These are phyloP conservation scores for Fusarium solani-melongenae DNA, from an alignment of 2,329 filamentous ascomycete species.

Conservation along the genomic window DNA sequence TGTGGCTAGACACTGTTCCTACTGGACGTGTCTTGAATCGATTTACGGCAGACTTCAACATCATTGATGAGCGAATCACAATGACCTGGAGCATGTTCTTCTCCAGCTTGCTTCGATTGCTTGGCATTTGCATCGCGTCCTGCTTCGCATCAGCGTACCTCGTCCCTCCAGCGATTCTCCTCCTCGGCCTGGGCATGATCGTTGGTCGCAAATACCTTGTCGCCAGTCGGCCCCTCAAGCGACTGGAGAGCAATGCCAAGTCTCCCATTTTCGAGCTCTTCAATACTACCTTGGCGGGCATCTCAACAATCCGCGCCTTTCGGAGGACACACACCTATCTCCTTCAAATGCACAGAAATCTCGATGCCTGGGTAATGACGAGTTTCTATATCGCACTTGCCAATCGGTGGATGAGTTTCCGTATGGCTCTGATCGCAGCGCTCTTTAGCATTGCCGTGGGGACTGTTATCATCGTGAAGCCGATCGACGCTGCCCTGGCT, in stretches of 20 bases:
- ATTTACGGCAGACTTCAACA: slow-evolving; percentile 80
- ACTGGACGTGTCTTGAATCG: slow-evolving; percentile 80
- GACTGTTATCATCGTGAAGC: slow-evolving; percentile 68
- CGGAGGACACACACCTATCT: slow-evolving; percentile 74
- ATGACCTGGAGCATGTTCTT: slow-evolving; percentile 70
- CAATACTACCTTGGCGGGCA: slow-evolving; percentile 74
- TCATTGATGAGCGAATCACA: slow-evolving; percentile 74
- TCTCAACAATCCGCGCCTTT: slow-evolving; percentile 80
- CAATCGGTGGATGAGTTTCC: slow-evolving; percentile 80
- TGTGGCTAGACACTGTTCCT: slow-evolving; percentile 84
- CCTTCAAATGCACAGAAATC: slow-evolving; percentile 72
- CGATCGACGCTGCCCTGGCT: slow-evolving; percentile 75
- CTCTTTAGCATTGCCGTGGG: slow-evolving; percentile 74
- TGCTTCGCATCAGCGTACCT: slow-evolving; percentile 75
- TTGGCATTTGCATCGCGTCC: slow-evolving; percentile 73
- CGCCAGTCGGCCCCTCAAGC: slow-evolving; percentile 77
- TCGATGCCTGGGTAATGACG: slow-evolving; percentile 75
- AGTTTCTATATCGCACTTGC: slow-evolving; percentile 76
- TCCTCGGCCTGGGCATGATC: slow-evolving; percentile 66
- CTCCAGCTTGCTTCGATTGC: slow-evolving; percentile 67
- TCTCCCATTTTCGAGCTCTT: slow-evolving; percentile 85
- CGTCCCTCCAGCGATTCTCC: slow-evolving; percentile 67
- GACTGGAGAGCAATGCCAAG: slow-evolving; percentile 79
- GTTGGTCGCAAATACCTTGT: slow-evolving; percentile 71
- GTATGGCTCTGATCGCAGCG: slow-evolving; percentile 75